These are phyloP conservation scores for Aspergillus flavus DNA, from an alignment of 2,329 filamentous ascomycete species.

Conservation along the genomic window DNA sequence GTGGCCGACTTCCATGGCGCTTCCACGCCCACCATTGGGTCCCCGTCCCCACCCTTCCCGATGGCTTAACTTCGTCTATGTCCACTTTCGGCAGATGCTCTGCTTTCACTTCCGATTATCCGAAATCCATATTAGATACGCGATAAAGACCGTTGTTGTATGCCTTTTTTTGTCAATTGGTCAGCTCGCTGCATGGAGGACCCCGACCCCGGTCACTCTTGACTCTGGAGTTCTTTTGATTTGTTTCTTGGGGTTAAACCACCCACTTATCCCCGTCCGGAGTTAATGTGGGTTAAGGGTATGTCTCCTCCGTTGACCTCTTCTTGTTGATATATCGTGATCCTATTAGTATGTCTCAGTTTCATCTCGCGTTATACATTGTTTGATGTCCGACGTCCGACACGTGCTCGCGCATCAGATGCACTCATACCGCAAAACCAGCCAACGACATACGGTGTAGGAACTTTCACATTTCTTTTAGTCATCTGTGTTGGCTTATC, in stretches of 20 bases:
- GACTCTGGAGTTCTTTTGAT: background rate
- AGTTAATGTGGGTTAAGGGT: background rate
- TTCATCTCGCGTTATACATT: background rate
- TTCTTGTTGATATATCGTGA: background rate
- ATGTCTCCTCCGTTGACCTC: background rate
- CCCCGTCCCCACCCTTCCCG: background rate
- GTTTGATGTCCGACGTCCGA: background rate
- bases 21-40: background rate
- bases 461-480: background rate
- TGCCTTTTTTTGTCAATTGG: background rate
- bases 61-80: background rate
- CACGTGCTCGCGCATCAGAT: background rate
- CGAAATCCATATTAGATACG: background rate
- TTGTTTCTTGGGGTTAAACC: background rate
- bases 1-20: background rate
- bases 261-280: background rate
- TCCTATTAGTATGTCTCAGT: background rate
- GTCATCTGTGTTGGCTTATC: background rate
- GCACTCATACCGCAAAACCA: background rate
- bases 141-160: background rate
- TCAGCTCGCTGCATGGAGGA: background rate
- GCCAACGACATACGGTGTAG: background rate
- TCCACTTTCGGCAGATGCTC: conserved; percentile 1
- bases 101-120: background rate
- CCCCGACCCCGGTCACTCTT: background rate